Evolutionary conservation across 2,329 filamentous ascomycete species (phyloP).

Genomic region (Onygenales sp.): DNA sequence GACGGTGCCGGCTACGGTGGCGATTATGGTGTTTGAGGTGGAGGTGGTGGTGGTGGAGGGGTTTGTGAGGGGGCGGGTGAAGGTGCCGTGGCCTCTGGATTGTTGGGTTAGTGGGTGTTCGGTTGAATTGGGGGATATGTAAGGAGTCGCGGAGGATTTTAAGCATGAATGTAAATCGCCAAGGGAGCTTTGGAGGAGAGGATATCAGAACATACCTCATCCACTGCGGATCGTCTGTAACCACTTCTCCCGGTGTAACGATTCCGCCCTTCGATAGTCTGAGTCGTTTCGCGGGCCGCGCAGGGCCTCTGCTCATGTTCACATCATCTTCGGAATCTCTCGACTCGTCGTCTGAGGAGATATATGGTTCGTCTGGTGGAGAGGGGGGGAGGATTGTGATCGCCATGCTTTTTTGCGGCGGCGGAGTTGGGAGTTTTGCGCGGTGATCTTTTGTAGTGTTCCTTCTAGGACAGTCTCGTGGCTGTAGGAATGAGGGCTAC

Average conservation of each 20-base stretch:
- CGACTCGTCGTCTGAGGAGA: conserved; percentile 22
- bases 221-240: conserved; percentile 86
- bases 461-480: too few relatives aligned
- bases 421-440: not conserved
- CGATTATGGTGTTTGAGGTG: conserved; percentile 58
- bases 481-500: too few relatives aligned
- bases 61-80: conserved; percentile 47
- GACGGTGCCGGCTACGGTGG: conserved; percentile 82
- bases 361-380: conserved; percentile 17
- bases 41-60: conserved; percentile 26
- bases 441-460: too few relatives aligned
- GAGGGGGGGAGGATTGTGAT: conserved; percentile 45
- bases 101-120: conserved; percentile 10
- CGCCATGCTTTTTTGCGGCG: conserved; percentile 32
- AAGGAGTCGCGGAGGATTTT: not conserved
- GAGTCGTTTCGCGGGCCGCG: conserved; percentile 24
- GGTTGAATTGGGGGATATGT: not conserved
- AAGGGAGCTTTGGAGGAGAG: not conserved
- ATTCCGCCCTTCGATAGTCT: conserved; percentile 37
- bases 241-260: conserved; percentile 74
- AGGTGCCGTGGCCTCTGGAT: conserved; percentile 82
- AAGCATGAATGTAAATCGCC: too few relatives aligned
- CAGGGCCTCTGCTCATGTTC: conserved; percentile 26
- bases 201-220: conserved; percentile 52
- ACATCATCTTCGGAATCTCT: conserved; percentile 38